phyloP scores from a whole-genome alignment of 148 eudicot genomes.

The Chenopodium album region DNA sequence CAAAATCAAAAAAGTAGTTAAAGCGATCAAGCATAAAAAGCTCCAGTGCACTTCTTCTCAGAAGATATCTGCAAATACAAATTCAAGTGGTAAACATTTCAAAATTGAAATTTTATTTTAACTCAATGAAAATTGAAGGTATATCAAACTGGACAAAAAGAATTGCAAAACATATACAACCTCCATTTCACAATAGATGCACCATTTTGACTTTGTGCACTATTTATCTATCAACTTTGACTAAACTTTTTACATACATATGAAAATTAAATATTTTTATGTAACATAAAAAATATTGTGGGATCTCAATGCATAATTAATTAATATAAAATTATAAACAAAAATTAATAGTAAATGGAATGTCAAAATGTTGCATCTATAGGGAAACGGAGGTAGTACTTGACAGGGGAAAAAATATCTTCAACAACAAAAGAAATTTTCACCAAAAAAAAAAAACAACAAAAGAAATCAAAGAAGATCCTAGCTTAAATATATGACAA shows the following conservation, averaged over 20 bases:
- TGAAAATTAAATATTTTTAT: too few relatives aligned
- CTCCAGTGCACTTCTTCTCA: constrained; percentile 96
- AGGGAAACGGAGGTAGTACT: too few relatives aligned
- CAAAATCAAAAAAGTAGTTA: constrained; percentile 92
- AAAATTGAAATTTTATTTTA: background rate
- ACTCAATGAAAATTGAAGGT: constrained; percentile 7
- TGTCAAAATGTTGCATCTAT: too few relatives aligned
- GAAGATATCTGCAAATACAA: constrained; percentile 69
- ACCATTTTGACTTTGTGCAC: too few relatives aligned
- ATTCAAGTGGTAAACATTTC: constrained; percentile 15
- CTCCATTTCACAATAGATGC: too few relatives aligned
- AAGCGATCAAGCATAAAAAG: constrained; percentile 96
- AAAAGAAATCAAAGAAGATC: background rate
- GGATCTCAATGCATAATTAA: too few relatives aligned
- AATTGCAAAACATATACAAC: background rate
- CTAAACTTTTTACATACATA: too few relatives aligned
- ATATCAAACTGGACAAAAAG: background rate
- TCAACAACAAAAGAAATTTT: background rate
- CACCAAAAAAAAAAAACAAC: background rate
- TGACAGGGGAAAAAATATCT: background rate
- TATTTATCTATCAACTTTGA: too few relatives aligned
- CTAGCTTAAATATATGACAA: background rate
- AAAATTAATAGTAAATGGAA: too few relatives aligned
- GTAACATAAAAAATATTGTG: too few relatives aligned
- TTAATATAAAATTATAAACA: too few relatives aligned